phyloP scores from a whole-genome alignment of 2,329 filamentous ascomycete genomes.

The Aspergillus nomiae region DNA sequence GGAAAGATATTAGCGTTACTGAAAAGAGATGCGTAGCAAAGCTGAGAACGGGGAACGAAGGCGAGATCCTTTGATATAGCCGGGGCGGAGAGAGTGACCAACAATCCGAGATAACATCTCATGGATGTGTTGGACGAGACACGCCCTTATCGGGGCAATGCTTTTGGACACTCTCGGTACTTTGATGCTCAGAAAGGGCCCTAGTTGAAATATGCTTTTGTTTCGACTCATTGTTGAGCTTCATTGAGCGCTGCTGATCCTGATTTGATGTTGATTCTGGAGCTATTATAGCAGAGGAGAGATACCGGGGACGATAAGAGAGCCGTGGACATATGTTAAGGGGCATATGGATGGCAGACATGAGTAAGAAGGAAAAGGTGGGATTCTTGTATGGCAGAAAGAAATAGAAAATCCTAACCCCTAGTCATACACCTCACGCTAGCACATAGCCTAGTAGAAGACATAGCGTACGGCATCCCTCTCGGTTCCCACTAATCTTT shows the following conservation, averaged over 20 bases:
- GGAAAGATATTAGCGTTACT: too few species aligned
- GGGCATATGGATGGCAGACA: too few species aligned
- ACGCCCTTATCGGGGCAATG: conserved; percentile 35
- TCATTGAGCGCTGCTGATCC: too few species aligned
- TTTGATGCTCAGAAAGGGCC: too few species aligned
- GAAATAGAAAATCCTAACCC: neutral
- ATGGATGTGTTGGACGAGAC: conserved; percentile 45
- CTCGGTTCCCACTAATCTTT: neutral
- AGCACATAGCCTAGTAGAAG: neutral
- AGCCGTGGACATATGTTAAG: too few species aligned
- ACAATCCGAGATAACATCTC: conserved; percentile 38
- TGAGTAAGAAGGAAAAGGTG: too few species aligned
- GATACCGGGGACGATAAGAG: too few species aligned
- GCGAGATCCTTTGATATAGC: neutral
- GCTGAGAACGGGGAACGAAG: neutral
- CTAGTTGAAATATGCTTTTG: too few species aligned
- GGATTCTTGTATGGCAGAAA: neutral
- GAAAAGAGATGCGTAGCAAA: neutral
- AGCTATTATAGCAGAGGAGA: too few species aligned
- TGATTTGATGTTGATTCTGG: too few species aligned
- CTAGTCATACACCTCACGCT: too few species aligned
- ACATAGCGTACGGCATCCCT: neutral
- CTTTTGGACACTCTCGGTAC: neutral
- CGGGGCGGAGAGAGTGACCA: conserved; percentile 6
- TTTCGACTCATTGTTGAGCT: too few species aligned